A percentile compares a stretch with the other conserved stretches of the same genome.
Conservation (phyloP, 225 moss, liverwort and hornwort genomes). For the Neckera pumila region DNA sequence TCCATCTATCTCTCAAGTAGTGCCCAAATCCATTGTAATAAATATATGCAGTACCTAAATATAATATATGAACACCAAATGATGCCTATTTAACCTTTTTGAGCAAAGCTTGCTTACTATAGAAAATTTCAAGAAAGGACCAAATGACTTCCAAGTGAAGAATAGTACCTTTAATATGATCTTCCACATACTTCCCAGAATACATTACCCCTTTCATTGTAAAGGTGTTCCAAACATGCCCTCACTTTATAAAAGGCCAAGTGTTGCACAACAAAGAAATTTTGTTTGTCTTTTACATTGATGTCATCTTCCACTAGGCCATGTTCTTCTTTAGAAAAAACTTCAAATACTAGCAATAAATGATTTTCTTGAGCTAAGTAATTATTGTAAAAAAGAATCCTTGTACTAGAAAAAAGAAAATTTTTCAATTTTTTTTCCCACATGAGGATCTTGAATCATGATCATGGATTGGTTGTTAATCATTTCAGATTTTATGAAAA, state of each 20-base stretch:
- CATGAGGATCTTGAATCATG: no score
- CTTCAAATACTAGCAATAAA: neutral
- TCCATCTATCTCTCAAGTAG: no score
- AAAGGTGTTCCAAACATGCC: neutral
- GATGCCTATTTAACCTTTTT: neutral
- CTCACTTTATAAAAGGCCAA: neutral
- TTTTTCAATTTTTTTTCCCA: no score
- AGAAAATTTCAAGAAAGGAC: neutral
- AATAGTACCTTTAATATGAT: neutral
- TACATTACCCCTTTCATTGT: neutral
- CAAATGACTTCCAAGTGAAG: neutral
- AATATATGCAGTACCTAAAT: neutral
- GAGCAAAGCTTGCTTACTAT: neutral
- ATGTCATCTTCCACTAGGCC: neutral
- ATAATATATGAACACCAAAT: neutral
- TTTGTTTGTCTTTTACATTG: neutral
- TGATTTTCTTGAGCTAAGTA: neutral
- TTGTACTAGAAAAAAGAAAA: no score
- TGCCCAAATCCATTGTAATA: no score
- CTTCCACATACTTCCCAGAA: neutral
- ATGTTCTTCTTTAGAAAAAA: neutral
- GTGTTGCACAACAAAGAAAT: fast-evolving
- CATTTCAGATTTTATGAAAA: no score
- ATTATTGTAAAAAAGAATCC: no score
- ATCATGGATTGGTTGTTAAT: no score